Base-by-base conservation (phyloP, 148 eudicot species). In the Selenicereus undatus region DNA sequence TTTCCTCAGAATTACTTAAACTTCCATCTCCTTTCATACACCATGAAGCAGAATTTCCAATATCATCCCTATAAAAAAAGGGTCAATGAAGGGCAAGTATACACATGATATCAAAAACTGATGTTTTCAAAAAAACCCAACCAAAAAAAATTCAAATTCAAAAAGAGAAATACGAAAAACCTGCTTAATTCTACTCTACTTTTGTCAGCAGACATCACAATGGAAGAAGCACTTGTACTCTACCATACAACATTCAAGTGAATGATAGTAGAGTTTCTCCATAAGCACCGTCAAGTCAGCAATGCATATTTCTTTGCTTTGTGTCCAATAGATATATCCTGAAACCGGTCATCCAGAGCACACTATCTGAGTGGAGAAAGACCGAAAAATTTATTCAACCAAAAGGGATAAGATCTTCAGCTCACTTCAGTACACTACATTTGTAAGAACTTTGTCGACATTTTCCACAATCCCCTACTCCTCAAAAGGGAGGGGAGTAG, bases 171-270 rank as follows among this genome's bases (percentile, higher is more conserved):
- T 21, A 20, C 36, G 21, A 27, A 71, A 21, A 76, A 85, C 85
- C 85, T 85, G 81, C 62, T 82, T 16, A 81, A 48, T 18, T 82
- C 83, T 83, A 80, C 58, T 78, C 81, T 72, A 80, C 82, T 83
- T 64, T 81, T 81, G 85, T 82, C 79, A 50, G 86, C 81, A 84
- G 91, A 84, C 94, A 89, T 89, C 82, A 60, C 72, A 71, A 81
- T 27, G 79, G 80, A 45, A 56, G 66, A 69, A 80, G 68, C 74
- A 78, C 66, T 89, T 71, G 72, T 8, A 48, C 52, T 48, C 52
- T 85, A 84, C 85, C 77, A 79, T 48, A 64, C 54, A 86, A 83
- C 83, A 84, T 72, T 60, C 66, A 78, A 73, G 75, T 76, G 72
- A 78, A 74, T 69, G 64, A 81, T 11, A 62, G 62, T 24, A 84